These are phyloP conservation scores for Tirmania nivea DNA, from an alignment of 495 filamentous ascomycete species.

Conservation along the genomic window DNA sequence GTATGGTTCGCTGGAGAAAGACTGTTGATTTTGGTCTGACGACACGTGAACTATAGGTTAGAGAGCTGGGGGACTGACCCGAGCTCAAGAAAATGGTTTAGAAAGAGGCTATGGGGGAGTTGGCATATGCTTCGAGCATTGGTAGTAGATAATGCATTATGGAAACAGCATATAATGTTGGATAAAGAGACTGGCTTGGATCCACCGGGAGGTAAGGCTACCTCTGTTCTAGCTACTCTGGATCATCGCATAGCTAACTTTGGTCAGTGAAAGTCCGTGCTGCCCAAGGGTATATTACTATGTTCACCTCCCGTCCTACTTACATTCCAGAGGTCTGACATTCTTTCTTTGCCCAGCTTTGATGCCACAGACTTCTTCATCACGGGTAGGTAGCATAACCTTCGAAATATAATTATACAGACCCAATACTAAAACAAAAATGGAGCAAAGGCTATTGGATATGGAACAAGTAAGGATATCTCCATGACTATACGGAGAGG, in stretches of 20 bases:
- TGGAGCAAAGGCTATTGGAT: conserved; percentile 60
- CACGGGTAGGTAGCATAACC: conserved; percentile 21
- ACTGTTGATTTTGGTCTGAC: not conserved
- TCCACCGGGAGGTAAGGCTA: conserved; percentile 37
- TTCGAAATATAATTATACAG: not conserved
- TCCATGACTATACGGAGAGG: not conserved
- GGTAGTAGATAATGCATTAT: conserved; percentile 74
- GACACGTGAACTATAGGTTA: conserved; percentile 21
- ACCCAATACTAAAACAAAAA: not conserved
- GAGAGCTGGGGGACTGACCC: conserved; percentile 88
- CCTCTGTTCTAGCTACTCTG: not conserved
- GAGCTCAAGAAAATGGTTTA: conserved; percentile 66
- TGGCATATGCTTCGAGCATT: conserved; percentile 97
- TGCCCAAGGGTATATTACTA: conserved; percentile 41
- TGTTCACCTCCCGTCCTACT: not conserved
- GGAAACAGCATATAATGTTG: conserved; percentile 94
- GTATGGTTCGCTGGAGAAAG: not conserved
- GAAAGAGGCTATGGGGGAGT: conserved; percentile 83
- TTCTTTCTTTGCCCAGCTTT: conserved; percentile 25
- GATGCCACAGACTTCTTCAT: conserved; percentile 96
- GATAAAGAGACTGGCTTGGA: conserved; percentile 81
- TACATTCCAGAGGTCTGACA: not conserved
- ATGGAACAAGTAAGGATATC: conserved; percentile 51
- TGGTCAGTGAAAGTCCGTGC: conserved; percentile 60
- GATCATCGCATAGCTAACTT: not conserved